Base-by-base conservation (phyloP, 306 rosid species). In the Acacia crassicarpa region DNA sequence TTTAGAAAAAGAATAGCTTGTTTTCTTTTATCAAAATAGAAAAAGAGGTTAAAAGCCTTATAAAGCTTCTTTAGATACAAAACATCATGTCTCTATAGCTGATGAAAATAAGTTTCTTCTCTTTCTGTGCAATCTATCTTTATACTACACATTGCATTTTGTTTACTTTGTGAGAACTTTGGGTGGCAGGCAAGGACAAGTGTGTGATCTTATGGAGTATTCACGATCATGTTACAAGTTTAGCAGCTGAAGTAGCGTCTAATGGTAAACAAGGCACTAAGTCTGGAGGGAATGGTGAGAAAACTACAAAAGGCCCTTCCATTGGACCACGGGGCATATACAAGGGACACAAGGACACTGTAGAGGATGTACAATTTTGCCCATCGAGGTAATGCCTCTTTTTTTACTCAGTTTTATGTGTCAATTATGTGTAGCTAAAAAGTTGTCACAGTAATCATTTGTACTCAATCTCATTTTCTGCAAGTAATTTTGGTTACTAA, bases 341-440 rank as follows among this genome's bases (percentile, higher is more conserved):
- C 89, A 75, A 87, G 43, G 99, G 98, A 46, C 99, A 96, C 44
- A 83, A 79, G 48, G 97, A 96, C 80, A 94, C 97, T 23, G 98
- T 96, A 80, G 99, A 96, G 87, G 99, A 96, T 88, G 99, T 96
- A 82, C 87, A 97, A 49, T 96, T 93, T 85, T 96, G 98, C 88
- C 98, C 98, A 20, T 87, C 99, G 81, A 96, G 97, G 99, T 96
- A 86, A 81, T 44, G 48, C 69, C 75, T 80, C 59, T 72, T 43
- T 54, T 76, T 68, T 56, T 81, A 58, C 20, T 32, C 63, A 41
- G 30, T 11, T 51, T 9, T 65, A 66, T 78, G 75, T 45, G 63
- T 56, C 82, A 78, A 51, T 12, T 69, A 44, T 78, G 69, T 25
- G 30, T 35, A 38, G 22, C 68, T 70, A n/a, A 69, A 67, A 80